Evolutionary conservation across 1,284 basidiomycete genomes (phyloP), one percentile per base, ranked within the genome.

Genomic region (Mycena citricolor): DNA sequence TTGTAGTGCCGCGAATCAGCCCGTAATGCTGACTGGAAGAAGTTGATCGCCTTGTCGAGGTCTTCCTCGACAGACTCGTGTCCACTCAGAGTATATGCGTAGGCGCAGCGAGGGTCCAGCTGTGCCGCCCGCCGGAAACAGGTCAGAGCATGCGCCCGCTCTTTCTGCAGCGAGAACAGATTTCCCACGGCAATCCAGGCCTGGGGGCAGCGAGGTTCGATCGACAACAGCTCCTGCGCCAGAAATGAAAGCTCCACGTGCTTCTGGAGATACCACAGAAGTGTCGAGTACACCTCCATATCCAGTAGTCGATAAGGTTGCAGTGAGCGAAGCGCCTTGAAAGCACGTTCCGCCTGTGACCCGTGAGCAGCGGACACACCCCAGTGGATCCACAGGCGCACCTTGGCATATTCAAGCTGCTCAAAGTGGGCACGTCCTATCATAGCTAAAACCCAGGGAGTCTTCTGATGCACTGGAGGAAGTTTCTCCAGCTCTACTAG

Each of bases 151-250:
- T 95, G 88, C 37, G 86, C 74, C 57, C 91, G 86, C 59, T 97
- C 92, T 63, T 91, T 91, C 62, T 93, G 84, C 54, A 94, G 67
- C 5, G 91, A 94, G 65, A 97, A 97, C 54, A 89, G 73, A 68
- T 97, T 97, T 38, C 94, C 94, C 13, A 91, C 82, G 1, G 92
- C 89, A 52, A 97, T 94, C 94, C 94, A 97, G 11, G 92, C 81
- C 59, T 95, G 81, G n/a, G 91, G 70, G 10, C 89, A 82, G 47
- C 79, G 79, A 29, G 91, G 78, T 56, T 87, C 76, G 60, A 94
- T 84, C 34, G 83, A 80, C 54, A 94, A 77, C 33, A 97, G 71
- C 54, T 93, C 88, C 65, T 97, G 94, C 1, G 94, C 88, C 29
- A 97, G 76, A 68, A 86, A 90, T 2, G 94, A 93, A 37, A 97